Conservation (phyloP, 192 early-diverging fungal species). For the Gamsiella multidivaricata region DNA sequence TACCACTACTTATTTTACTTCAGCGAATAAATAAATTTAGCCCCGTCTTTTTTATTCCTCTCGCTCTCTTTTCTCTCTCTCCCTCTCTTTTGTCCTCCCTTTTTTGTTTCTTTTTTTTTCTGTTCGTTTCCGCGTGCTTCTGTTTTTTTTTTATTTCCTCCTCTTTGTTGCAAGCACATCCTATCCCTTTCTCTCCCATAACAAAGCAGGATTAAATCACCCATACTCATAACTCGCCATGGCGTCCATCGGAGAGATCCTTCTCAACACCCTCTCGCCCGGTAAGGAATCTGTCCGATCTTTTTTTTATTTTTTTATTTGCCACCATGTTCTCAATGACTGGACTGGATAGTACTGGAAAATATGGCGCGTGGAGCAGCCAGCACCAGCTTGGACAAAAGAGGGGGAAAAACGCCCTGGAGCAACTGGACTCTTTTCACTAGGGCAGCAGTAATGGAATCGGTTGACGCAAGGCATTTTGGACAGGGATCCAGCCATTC, state of each 20-base stretch:
- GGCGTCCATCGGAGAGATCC: conserved; percentile 74
- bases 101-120: conserved; percentile 9
- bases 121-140: conserved; percentile 29
- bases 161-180: background rate
- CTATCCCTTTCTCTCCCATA: background rate
- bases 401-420: too few relatives aligned
- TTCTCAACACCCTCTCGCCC: conserved; percentile 81
- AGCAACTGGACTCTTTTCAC: too few relatives aligned
- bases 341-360: too few relatives aligned
- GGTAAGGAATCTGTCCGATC: conserved; percentile 53
- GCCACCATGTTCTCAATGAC: too few relatives aligned
- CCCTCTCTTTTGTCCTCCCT: background rate
- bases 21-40: background rate
- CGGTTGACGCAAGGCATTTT: too few relatives aligned
- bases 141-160: conserved; percentile 4
- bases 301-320: background rate
- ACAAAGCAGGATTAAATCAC: background rate
- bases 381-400: too few relatives aligned
- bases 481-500: too few relatives aligned
- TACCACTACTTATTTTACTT: background rate
- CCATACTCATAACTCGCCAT: conserved; percentile 8
- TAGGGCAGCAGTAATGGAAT: too few relatives aligned
- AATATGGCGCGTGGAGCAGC: too few relatives aligned
- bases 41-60: too few relatives aligned
- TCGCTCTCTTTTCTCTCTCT: background rate